phyloP scores from a whole-genome alignment of 2,329 filamentous ascomycete species.

The Mycocentrospora acerina region DNA sequence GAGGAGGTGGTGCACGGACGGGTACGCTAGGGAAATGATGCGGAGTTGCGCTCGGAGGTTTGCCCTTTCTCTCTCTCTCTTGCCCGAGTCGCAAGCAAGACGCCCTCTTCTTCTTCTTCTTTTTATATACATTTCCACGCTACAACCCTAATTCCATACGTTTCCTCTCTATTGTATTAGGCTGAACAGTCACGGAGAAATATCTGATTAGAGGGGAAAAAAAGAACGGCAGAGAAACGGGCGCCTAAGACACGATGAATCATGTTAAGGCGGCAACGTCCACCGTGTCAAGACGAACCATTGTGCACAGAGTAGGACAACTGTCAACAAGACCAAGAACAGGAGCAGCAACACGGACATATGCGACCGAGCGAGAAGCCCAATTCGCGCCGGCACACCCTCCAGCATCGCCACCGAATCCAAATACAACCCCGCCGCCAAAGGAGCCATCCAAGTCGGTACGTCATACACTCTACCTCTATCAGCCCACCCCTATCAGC shows the following conservation, averaged over 20 bases:
- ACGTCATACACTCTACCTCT: conserved; percentile 12
- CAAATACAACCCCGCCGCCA: conserved; percentile 5
- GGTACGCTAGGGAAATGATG: conserved; percentile 5
- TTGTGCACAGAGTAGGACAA: conserved; percentile 5
- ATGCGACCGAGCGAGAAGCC: conserved; percentile 14
- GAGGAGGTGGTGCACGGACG: conserved; percentile 20
- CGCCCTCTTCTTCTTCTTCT: too few species aligned
- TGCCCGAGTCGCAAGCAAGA: conserved; percentile 5
- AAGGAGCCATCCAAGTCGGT: conserved; percentile 24
- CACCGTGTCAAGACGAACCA: conserved; percentile 2
- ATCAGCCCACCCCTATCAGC: too few species aligned
- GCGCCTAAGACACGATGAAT: conserved; percentile 20
- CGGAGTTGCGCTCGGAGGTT: conserved; percentile 27
- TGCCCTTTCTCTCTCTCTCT: conserved; percentile 9
- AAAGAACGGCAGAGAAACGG: conserved; percentile 6
- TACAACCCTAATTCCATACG: too few species aligned
- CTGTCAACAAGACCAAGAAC: conserved; percentile 8
- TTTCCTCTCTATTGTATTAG: too few species aligned
- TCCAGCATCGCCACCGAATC: conserved; percentile 13
- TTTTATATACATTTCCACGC: too few species aligned
- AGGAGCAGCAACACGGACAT: too few species aligned
- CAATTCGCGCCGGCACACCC: conserved; percentile 9
- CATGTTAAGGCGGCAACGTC: conserved; percentile 10
- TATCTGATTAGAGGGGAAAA: conserved; percentile 5
- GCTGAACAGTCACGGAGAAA: too few species aligned